Evolutionary conservation across 371 early-diverging fungal genomes (phyloP), one percentile per base, ranked within the genome.

Genomic region (Haplosporangium sp.): DNA sequence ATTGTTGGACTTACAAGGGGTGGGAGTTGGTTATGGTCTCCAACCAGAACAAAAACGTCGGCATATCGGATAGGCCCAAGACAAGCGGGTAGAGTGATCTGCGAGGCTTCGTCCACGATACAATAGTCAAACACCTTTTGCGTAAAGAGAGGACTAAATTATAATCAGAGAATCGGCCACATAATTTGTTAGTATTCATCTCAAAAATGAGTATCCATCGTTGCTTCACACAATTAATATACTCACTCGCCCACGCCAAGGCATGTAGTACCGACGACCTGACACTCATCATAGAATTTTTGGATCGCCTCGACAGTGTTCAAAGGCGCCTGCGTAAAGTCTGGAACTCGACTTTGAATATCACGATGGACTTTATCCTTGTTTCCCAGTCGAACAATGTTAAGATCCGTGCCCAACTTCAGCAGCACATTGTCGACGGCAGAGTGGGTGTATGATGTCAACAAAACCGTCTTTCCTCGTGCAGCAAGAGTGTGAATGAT

Each of bases 101-200:
- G 99, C 1, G 99, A 96, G 8, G 99, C 99, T 77, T 99, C 99
- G 81, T 99, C 99, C 20, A 99, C 92, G 55, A 99, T 97, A 75
- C 96, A 99, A 81, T 93, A 97, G 81, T 99, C 99, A 83, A 99
- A 99, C 37, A 81, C 68, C 51, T 95, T 88, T 48, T 89, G 85
- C 11, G 83, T 70, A 43, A 94, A 86, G 14, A 93, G 38, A 1
- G 87, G 83, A 50, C 90, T 90, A 59, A 11, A 45, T 23, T 7
- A 12, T 18, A 16, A 11, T 6, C 1, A 51, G 42, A 4, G n/a
- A 29, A 29, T 29, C 29, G 37, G 37, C 47, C 43, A 50, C 40
- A 18, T 3, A 16, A 37, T 37, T 20, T 42, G 13, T 10, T 16
- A 37, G 37, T 11, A 4, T 20, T 14, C 7, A 16, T 20, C 37